Evolutionary conservation across 768 basidiomycete species (phyloP), one percentile per base, ranked within the genome.

Genomic region (Suillus decipiens): DNA sequence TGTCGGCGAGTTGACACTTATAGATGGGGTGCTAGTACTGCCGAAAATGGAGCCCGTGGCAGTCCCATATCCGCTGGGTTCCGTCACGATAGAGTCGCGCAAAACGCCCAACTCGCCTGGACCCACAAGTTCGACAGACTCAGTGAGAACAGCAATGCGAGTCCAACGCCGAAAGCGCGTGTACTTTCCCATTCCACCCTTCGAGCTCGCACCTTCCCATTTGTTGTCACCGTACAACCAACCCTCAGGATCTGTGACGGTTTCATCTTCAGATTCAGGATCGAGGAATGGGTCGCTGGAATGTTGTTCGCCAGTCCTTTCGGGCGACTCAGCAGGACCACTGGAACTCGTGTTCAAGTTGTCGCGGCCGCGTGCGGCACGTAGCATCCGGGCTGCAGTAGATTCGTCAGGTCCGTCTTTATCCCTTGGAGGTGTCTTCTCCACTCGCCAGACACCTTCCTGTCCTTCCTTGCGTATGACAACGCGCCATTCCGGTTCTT

Each of bases 201-300:
- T 90, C 61, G 80, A 79, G 60, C 86, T 88, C 51, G 84, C 80
- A 22, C 79, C 82, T 71, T 97, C 95, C 95, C 95, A 98, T 73
- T 97, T 96, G 74, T 98, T 98, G 68, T 96, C 95, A 2, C 88
- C 90, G 70, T 95, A 97, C 7, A 95, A 84, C 95, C 95, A 98
- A 5, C 95, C 95, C 64, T 96, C 93, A 4, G 81, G 72, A 71
- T 98, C 95, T 1, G 95, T 96, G 42, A 78, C 72, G 34, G 79
- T 76, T 50, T 88, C 84, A 60, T 86, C 84, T 2, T 82, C 82
- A 17, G 76, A 75, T 2, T 72, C 70, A 43, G 60, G 76, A 70
- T 60, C 75, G 57, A 69, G 73, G 37, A 71, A 66, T 2, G 71
- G 62, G 56, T 75, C 73, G 17, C 75, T 72, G 22, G 65, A 39